A percentile compares a stretch with the other conserved stretches of the same genome.
These are phyloP conservation scores for Tremella yokohamensis DNA, from an alignment of 768 basidiomycete genomes.

Conservation along the genomic window DNA sequence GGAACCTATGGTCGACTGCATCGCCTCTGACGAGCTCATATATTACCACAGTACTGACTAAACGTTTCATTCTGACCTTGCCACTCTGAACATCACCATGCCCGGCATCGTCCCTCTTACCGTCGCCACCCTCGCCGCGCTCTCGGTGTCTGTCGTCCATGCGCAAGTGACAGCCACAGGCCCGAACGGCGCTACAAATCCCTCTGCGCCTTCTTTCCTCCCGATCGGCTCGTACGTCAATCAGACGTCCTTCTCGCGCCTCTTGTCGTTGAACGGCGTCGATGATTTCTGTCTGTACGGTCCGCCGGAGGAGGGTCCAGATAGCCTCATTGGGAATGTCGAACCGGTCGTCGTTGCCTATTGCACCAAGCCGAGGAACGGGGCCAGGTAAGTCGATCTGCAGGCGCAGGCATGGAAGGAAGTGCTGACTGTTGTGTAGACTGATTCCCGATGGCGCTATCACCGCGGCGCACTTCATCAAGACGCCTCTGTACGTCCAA, in stretches of 20 bases:
- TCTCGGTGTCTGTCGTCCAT: conserved; percentile 19
- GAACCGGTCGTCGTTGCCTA: conserved; percentile 52
- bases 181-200: conserved; percentile 45
- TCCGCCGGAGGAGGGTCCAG: conserved; percentile 27
- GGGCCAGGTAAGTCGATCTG: too few species aligned
- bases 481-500: conserved; percentile 56
- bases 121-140: conserved; percentile 10
- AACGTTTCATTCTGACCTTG: too few species aligned
- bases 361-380: conserved; percentile 39
- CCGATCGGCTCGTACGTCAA: conserved; percentile 45
- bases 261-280: conserved; percentile 50
- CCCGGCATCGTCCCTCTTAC: too few species aligned
- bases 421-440: conserved; percentile 52
- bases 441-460: conserved; percentile 54
- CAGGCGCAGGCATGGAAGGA: too few species aligned
- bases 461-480: conserved; percentile 51
- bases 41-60: too few species aligned
- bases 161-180: conserved; percentile 50
- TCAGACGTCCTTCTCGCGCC: conserved; percentile 47
- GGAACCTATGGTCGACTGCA: too few species aligned
- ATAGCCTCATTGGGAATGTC: conserved; percentile 50
- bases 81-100: too few species aligned
- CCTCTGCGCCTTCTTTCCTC: conserved; percentile 29
- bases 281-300: conserved; percentile 49
- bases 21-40: too few species aligned